Percentiles rank a stretch among this genome's conserved stretches.
phyloP scores from a whole-genome alignment of 1,139 yeast genomes.

The Zygoascus sp. region DNA sequence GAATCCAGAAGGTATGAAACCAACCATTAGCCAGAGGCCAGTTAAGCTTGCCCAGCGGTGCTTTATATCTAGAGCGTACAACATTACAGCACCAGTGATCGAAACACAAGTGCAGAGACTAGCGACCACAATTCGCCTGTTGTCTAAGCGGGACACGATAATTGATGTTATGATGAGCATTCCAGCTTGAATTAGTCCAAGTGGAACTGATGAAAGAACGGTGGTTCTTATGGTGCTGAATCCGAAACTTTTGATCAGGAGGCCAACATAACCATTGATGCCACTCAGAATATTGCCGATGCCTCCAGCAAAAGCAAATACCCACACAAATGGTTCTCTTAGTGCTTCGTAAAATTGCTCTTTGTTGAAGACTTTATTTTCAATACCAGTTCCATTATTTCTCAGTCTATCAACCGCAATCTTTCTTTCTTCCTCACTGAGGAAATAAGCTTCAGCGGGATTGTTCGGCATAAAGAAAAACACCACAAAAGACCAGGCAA shows the following conservation, averaged over 20 bases:
- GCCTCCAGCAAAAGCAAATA: conserved; percentile 44
- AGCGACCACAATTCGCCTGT: conserved; percentile 34
- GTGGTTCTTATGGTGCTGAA: conserved; percentile 45
- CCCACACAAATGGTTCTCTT: conserved; percentile 48
- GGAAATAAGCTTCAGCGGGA: conserved; percentile 41
- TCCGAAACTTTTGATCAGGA: conserved; percentile 43
- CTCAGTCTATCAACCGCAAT: conserved; percentile 45
- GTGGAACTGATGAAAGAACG: conserved; percentile 46
- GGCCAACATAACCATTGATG: conserved; percentile 46
- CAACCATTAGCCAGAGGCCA: conserved; percentile 43
- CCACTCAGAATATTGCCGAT: conserved; percentile 38
- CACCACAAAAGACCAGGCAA: conserved; percentile 33
- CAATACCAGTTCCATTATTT: conserved; percentile 40
- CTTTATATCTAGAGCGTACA: conserved; percentile 39
- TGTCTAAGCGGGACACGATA: conserved; percentile 23
- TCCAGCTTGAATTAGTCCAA: conserved; percentile 48
- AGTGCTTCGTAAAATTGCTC: conserved; percentile 44
- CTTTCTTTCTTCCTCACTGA: conserved; percentile 41
- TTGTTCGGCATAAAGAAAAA: conserved; percentile 43
- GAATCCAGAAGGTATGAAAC: conserved; percentile 39
- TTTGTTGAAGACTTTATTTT: conserved; percentile 45
- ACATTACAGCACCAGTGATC: conserved; percentile 44
- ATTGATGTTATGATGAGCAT: conserved; percentile 37
- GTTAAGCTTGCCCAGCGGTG: conserved; percentile 34
- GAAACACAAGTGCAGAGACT: conserved; percentile 42